A percentile compares a stretch with the other conserved stretches of the same genome.
phyloP scores from a whole-genome alignment of 1,284 basidiomycete genomes.

The Rhodotorula sp. region DNA sequence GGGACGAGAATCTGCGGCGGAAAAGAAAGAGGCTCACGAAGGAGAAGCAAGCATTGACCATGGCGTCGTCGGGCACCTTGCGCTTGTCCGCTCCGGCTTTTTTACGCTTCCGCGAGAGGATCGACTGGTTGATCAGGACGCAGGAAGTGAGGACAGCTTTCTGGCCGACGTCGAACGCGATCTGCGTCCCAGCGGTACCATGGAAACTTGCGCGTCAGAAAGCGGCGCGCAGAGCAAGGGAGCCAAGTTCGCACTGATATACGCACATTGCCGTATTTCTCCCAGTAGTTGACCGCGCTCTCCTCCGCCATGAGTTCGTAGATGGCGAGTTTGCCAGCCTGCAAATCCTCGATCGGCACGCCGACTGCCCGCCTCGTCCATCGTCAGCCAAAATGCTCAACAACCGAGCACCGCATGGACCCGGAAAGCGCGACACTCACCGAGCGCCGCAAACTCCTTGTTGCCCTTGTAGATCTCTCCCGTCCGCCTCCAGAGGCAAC shows the following conservation, averaged over 20 bases:
- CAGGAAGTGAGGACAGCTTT: slow-evolving; percentile 94
- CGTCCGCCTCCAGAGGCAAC: slow-evolving; percentile 92
- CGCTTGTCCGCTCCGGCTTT: slow-evolving; percentile 49
- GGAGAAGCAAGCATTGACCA: slow-evolving; percentile 31
- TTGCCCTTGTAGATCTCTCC: slow-evolving; percentile 99
- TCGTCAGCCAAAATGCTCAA: slow-evolving; percentile 6
- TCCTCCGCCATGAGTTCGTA: slow-evolving; percentile 98
- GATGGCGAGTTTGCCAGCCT: slow-evolving; percentile 83
- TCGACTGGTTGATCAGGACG: slow-evolving; percentile 58
- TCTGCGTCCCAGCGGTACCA: slow-evolving; percentile 45
- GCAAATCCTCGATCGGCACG: slow-evolving; percentile 50
- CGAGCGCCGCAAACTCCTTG: slow-evolving; percentile 84
- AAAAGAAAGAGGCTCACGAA: slow-evolving; percentile 2
- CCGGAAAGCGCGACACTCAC: slow-evolving; percentile 51
- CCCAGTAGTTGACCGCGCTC: slow-evolving; percentile 95
- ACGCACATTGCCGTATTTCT: slow-evolving; percentile 79
- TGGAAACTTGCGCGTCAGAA: neutral
- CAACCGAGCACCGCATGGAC: neutral
- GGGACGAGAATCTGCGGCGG: neutral
- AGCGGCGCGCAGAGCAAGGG: no score
- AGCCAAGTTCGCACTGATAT: no score
- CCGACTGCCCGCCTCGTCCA: slow-evolving; percentile 41
- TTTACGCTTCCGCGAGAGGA: slow-evolving; percentile 32
- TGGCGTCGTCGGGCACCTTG: slow-evolving; percentile 32
- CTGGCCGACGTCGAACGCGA: slow-evolving; percentile 76